Conservation (phyloP, 306 rosid species). For the Rosa rugosa region DNA sequence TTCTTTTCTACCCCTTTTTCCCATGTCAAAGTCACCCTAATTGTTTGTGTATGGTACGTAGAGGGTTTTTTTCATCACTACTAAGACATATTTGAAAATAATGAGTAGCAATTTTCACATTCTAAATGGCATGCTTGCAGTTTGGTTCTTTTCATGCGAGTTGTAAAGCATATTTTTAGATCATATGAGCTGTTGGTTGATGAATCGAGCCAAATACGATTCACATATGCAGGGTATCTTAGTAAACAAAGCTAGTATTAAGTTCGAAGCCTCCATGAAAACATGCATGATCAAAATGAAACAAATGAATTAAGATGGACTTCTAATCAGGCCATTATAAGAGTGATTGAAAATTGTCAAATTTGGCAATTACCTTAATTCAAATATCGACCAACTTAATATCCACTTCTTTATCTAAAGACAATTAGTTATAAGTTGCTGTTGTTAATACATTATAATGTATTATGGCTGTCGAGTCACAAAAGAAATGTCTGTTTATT, state of each 20-base stretch:
- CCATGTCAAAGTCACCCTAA: not conserved
- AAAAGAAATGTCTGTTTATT: not conserved
- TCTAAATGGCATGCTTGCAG: not conserved
- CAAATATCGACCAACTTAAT: not conserved
- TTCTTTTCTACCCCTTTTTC: not conserved
- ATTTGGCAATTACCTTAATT: not conserved
- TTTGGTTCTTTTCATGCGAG: not conserved
- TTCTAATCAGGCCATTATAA: not conserved
- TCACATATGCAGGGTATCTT: not conserved
- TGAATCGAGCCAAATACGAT: not conserved
- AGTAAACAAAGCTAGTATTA: not conserved
- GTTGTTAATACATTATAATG: not conserved
- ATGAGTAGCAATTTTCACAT: not conserved
- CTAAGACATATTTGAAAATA: not conserved
- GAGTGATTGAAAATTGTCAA: not conserved
- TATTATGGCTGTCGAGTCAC: not conserved
- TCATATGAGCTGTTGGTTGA: not conserved
- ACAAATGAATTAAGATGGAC: not conserved
- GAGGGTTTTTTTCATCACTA: not conserved
- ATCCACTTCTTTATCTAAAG: not conserved
- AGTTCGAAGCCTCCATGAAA: not conserved
- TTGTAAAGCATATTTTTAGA: not conserved
- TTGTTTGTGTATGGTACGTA: not conserved
- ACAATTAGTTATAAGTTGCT: not conserved
- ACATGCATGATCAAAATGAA: no score